Base-by-base conservation (phyloP, 1,284 basidiomycete species). In the Boletus semigastroideus region DNA sequence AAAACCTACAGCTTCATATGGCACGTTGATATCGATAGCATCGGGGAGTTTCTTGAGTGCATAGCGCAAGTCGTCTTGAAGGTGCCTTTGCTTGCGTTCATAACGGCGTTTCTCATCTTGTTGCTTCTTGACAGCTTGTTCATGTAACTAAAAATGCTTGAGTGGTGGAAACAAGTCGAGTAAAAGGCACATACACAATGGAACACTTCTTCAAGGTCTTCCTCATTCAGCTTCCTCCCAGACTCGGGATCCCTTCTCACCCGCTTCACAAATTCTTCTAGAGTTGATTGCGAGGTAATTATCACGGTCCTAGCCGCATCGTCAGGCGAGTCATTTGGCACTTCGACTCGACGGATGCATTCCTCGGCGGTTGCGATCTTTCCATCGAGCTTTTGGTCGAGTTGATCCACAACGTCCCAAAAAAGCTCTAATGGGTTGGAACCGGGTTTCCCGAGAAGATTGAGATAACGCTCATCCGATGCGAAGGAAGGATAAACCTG, bases 41-140 rank as follows among this genome's bases (percentile, higher is more conserved):
- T 94, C 87, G 1, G 90, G 72, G 5, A 96, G 75, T 65, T 96
- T 95, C 73, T 92, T 94, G 57, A 98, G 78, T 0, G 94, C 97
- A 69, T 98, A 98, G 4, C 97, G 88, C 33, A 99, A 77, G 64
- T 99, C 97, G 66, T 99, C 96, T 63, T 97, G 92, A 51, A 91
- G 73, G 68, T 97, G 90, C 20, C 96, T 81, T 55, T 88, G 82
- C 61, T 82, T 86, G 42, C 94, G 80, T 70, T 99, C 97, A 0
- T 86, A 74, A 22, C 90, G 79, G 14, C 91, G 81, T 58, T 79
- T 85, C 69, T 92, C 94, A 25, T 93, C 94, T 22, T 87, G 84
- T 37, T 86, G 81, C 53, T 84, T 85, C 68, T 87, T 90, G 34
- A 85, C 60, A 6, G 89, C 84, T 49, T 79, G 78, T 12, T 83